Conservation (phyloP, 2,329 filamentous ascomycete species). For the Aspergillus sp. region DNA sequence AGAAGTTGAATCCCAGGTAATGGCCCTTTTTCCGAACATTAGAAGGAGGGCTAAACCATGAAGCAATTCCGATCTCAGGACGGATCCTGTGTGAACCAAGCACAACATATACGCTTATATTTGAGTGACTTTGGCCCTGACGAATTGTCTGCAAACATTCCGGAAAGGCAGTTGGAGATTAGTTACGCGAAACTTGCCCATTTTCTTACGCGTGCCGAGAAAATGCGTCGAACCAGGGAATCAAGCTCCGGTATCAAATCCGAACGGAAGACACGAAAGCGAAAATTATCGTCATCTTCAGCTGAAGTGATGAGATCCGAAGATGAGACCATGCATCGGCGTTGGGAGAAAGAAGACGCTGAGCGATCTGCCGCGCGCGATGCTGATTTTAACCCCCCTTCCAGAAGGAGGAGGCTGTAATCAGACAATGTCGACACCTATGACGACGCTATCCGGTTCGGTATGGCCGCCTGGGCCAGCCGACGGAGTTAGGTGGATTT, state of each 20-base stretch:
- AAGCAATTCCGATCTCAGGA: constrained; percentile 4
- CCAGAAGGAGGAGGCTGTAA: constrained; percentile 3
- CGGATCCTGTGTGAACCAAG: constrained; percentile 1
- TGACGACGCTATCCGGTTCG: too few relatives aligned
- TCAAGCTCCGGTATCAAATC: not conserved
- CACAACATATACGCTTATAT: not conserved
- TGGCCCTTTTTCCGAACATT: not conserved
- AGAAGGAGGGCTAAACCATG: not conserved
- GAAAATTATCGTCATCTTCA: constrained; percentile 4
- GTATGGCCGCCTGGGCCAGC: too few relatives aligned
- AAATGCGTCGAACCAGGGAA: constrained; percentile 4
- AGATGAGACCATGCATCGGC: constrained; percentile 3
- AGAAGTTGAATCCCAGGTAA: too few relatives aligned
- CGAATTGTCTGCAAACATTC: too few relatives aligned
- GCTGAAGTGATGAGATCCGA: constrained; percentile 2
- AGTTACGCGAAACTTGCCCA: constrained; percentile 1
- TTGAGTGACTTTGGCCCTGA: too few relatives aligned
- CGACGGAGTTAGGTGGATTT: too few relatives aligned
- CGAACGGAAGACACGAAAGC: constrained; percentile 1
- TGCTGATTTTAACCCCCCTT: not conserved
- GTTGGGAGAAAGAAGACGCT: not conserved
- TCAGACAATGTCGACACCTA: too few relatives aligned
- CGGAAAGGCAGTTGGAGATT: not conserved
- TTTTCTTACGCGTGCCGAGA: constrained; percentile 3
- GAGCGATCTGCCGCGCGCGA: not conserved